Conservation (phyloP, 768 basidiomycete species). For the Amanita subjunquillea region DNA sequence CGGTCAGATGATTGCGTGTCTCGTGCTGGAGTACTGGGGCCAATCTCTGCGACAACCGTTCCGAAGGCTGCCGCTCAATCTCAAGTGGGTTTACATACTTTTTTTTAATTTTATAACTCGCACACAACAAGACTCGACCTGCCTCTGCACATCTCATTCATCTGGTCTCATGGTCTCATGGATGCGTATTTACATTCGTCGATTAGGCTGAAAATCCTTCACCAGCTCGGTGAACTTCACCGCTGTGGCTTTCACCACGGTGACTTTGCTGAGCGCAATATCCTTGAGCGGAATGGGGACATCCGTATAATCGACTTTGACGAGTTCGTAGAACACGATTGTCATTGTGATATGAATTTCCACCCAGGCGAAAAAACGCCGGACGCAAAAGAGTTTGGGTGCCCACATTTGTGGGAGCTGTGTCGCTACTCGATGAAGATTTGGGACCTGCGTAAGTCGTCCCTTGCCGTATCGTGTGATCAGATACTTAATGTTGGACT, state of each 20-base stretch:
- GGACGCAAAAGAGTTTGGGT: slow-evolving; percentile 20
- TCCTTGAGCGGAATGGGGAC: slow-evolving; percentile 24
- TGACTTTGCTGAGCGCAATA: slow-evolving; percentile 32
- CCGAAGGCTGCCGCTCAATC: slow-evolving; percentile 15
- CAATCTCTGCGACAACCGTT: slow-evolving; percentile 23
- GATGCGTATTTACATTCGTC: background rate
- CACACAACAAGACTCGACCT: too few relatives aligned
- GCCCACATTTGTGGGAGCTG: slow-evolving; percentile 21
- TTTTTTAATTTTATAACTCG: too few relatives aligned
- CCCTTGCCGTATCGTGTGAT: background rate
- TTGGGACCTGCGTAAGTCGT: slow-evolving; percentile 12
- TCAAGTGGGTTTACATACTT: slow-evolving; percentile 17
- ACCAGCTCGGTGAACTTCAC: slow-evolving; percentile 24
- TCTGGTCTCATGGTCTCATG: background rate
- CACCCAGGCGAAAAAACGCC: slow-evolving; percentile 15
- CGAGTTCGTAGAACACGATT: slow-evolving; percentile 18
- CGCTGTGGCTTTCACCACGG: slow-evolving; percentile 23
- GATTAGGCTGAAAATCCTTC: slow-evolving; percentile 21
- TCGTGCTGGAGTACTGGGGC: slow-evolving; percentile 27
- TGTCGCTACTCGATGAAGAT: slow-evolving; percentile 19
- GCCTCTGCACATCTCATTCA: too few relatives aligned
- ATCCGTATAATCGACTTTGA: slow-evolving; percentile 30
- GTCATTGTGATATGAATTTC: slow-evolving; percentile 20
- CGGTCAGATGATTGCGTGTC: slow-evolving; percentile 24
- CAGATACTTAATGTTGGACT: too few relatives aligned